Evolutionary conservation across 2,329 filamentous ascomycete genomes (phyloP).

Genomic region (Colletotrichum sp.): DNA sequence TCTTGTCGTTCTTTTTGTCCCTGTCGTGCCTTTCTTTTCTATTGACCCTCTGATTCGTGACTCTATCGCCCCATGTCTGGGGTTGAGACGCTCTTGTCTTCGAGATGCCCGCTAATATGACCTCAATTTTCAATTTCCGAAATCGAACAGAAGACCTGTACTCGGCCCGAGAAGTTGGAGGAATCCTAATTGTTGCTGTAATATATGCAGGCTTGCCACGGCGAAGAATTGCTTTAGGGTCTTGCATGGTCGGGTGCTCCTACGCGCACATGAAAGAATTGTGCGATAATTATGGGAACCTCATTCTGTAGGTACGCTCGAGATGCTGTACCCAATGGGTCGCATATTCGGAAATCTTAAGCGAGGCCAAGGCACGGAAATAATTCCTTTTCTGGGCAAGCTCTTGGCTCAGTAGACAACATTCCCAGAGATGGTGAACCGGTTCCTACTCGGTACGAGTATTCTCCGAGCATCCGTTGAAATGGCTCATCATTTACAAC

Average conservation of each 20-base stretch:
- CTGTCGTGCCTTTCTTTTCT: neutral
- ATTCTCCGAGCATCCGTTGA: neutral
- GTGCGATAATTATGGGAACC: neutral
- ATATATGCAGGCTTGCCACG: neutral
- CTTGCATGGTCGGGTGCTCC: neutral
- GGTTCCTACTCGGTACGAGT: neutral
- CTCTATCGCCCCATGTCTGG: neutral
- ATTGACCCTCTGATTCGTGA: rapidly evolving
- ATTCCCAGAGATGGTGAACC: neutral
- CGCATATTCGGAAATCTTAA: neutral
- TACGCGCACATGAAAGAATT: neutral
- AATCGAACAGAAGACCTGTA: neutral
- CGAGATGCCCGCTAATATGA: neutral
- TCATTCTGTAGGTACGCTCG: neutral
- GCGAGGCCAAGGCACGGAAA: neutral
- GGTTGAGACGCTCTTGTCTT: neutral
- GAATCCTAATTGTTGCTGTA: neutral
- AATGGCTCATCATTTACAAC: neutral
- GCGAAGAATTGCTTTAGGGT: neutral
- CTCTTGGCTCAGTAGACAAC: neutral
- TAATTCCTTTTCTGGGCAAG: neutral
- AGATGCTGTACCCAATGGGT: neutral
- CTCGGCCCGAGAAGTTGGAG: neutral
- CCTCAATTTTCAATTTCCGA: neutral
- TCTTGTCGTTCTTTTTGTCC: neutral